Percentiles rank a stretch among this genome's conserved stretches.
phyloP scores from a whole-genome alignment of 352 stramenopile species.

The Globisporangium alternatum region DNA sequence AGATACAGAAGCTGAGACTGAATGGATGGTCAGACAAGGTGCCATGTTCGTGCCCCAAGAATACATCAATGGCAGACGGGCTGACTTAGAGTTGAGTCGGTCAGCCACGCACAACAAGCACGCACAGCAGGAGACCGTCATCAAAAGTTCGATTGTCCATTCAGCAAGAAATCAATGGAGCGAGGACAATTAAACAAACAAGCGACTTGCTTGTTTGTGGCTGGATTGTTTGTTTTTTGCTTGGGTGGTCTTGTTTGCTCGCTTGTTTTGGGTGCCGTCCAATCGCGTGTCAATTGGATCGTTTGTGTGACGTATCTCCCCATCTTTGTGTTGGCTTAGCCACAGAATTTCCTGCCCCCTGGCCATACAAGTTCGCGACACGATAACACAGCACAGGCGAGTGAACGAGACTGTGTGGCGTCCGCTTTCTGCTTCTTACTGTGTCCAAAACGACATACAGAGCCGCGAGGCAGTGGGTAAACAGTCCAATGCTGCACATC shows the following conservation, averaged over 20 bases:
- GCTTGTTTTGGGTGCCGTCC: background rate
- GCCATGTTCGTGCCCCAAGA: background rate
- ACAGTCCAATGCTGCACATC: background rate
- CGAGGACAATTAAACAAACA: background rate
- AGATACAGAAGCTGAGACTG: background rate
- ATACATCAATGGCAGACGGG: background rate
- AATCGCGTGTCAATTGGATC: constrained; percentile 1
- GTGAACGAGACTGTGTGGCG: background rate
- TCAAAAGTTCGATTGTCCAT: background rate
- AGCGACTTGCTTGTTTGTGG: background rate
- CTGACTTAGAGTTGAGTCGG: background rate
- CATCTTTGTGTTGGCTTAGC: background rate
- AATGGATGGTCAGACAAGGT: background rate
- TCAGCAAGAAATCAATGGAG: background rate
- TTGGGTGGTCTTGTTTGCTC: background rate
- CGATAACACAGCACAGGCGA: background rate
- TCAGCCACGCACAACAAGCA: background rate
- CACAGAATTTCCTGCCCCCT: background rate
- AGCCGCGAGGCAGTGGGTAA: background rate
- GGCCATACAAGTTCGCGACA: background rate
- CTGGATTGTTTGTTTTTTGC: background rate
- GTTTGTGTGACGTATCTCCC: background rate
- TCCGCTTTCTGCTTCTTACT: too few species aligned
- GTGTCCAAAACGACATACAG: background rate
- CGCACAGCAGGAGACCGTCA: background rate